phyloP scores from a whole-genome alignment of 768 basidiomycete species.

The Leucocoprinus leucothites region DNA sequence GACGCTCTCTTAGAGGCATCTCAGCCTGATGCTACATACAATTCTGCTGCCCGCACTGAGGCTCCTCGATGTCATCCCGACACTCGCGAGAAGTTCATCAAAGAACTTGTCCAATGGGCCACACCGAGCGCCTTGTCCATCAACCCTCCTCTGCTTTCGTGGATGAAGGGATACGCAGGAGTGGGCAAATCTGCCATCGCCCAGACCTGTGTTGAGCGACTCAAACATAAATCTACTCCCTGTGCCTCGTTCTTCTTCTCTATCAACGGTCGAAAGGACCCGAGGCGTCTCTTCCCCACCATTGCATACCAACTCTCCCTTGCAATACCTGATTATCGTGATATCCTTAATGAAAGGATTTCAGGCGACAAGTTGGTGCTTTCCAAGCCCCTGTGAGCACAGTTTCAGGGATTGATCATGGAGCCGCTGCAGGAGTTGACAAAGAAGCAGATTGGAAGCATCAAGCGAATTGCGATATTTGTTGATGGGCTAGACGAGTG shows the following conservation, averaged over 20 bases:
- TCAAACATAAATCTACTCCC: not conserved
- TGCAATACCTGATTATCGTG: not conserved
- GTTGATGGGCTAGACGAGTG: constrained; percentile 1
- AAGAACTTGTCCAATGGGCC: constrained; percentile 5
- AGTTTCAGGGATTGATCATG: not conserved
- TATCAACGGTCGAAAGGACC: not conserved
- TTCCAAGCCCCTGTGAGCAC: not conserved
- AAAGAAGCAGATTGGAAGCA: not conserved
- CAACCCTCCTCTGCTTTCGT: not conserved
- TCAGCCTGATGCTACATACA: not conserved
- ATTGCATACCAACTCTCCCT: constrained; percentile 6
- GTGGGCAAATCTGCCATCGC: constrained; percentile 2
- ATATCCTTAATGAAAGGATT: not conserved
- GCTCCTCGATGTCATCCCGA: not conserved
- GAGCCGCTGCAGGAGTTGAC: not conserved
- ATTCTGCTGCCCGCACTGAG: not conserved
- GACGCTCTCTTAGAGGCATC: not conserved
- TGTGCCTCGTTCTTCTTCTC: not conserved
- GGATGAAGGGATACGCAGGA: constrained; percentile 1
- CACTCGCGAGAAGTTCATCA: constrained; percentile 2
- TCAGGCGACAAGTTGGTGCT: not conserved
- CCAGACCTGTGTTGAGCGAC: constrained; percentile 1
- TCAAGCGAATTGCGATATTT: not conserved
- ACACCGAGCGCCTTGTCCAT: not conserved
- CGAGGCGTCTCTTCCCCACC: not conserved